A percentile compares a stretch with the other conserved stretches of the same genome.
These are phyloP conservation scores for Stevia rebaudiana DNA, from an alignment of 140 eudicot species.

Conservation along the genomic window DNA sequence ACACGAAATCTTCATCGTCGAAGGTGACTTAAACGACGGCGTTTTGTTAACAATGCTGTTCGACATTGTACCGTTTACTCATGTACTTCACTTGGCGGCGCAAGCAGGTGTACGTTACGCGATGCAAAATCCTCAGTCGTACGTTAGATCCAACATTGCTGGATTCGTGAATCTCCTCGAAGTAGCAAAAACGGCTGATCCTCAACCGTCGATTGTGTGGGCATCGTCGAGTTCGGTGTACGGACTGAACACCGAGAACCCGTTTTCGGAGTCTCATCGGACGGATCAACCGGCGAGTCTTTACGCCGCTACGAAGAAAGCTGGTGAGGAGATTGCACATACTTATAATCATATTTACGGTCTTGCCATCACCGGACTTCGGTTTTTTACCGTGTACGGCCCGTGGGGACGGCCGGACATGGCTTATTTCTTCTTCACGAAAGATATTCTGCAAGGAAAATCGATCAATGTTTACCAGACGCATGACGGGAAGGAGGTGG, in stretches of 20 bases:
- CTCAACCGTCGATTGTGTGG: constrained; percentile 83
- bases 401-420: constrained; percentile 92
- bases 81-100: constrained; percentile 62
- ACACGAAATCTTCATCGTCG: constrained; percentile 50
- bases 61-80: constrained; percentile 62
- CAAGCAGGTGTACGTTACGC: constrained; percentile 88
- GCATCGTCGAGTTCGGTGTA: constrained; percentile 76
- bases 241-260: constrained; percentile 56
- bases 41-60: constrained; percentile 42
- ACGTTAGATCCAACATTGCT: constrained; percentile 50
- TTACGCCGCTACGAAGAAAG: constrained; percentile 78
- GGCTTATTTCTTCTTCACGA: constrained; percentile 80
- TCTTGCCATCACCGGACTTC: constrained; percentile 55
- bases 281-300: constrained; percentile 75
- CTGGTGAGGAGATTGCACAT: constrained; percentile 81
- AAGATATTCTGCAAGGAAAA: constrained; percentile 58
- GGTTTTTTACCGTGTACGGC: constrained; percentile 75
- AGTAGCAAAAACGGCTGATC: constrained; percentile 49
- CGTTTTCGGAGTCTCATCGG: constrained; percentile 60
- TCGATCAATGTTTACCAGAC: constrained; percentile 51
- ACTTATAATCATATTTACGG: constrained; percentile 80
- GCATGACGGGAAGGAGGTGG: constrained; percentile 56
- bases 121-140: constrained; percentile 69
- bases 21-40: constrained; percentile 60
- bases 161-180: constrained; percentile 67